phyloP scores from a whole-genome alignment of 2,329 filamentous ascomycete species.

The Tetracladium maxilliforme region DNA sequence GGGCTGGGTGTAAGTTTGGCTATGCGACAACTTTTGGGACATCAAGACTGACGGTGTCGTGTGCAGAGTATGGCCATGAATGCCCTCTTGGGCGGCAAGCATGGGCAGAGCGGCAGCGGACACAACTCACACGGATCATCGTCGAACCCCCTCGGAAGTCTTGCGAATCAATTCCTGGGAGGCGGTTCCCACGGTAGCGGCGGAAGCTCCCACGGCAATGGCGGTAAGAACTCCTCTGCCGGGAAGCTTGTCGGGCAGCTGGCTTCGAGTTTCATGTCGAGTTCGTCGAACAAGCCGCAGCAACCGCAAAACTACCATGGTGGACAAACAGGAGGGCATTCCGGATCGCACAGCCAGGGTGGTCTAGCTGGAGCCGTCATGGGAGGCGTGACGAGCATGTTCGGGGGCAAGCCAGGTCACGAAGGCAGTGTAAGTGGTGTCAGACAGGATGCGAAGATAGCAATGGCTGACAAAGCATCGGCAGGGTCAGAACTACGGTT shows the following conservation, averaged over 20 bases:
- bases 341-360: slow-evolving; percentile 39
- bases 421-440: too few relatives aligned
- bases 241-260: slow-evolving; percentile 43
- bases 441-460: too few relatives aligned
- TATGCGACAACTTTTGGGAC: slow-evolving; percentile 1
- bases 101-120: slow-evolving; percentile 7
- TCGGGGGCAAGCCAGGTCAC: slow-evolving; percentile 15
- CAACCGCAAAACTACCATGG: slow-evolving; percentile 1
- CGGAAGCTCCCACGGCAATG: slow-evolving; percentile 12
- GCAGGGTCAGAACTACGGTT: slow-evolving; percentile 45
- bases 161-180: slow-evolving; percentile 19
- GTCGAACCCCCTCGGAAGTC: slow-evolving; percentile 9
- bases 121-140: slow-evolving; percentile 9
- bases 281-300: slow-evolving; percentile 10
- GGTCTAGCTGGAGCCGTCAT: slow-evolving; percentile 24
- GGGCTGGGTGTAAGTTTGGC: slow-evolving; percentile 45
- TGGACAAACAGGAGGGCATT: background rate
- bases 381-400: slow-evolving; percentile 6
- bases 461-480: slow-evolving; percentile 28
- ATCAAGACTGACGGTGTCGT: slow-evolving; percentile 5
- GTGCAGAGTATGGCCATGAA: slow-evolving; percentile 12
- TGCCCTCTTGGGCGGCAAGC: slow-evolving; percentile 15
- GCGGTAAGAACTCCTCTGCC: slow-evolving; percentile 23
- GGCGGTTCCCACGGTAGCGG: slow-evolving; percentile 9
- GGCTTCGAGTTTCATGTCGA: slow-evolving; percentile 20